A percentile compares a stretch with the other conserved stretches of the same genome.
phyloP scores from a whole-genome alignment of 306 rosid species.

The Abrus pulchellus region DNA sequence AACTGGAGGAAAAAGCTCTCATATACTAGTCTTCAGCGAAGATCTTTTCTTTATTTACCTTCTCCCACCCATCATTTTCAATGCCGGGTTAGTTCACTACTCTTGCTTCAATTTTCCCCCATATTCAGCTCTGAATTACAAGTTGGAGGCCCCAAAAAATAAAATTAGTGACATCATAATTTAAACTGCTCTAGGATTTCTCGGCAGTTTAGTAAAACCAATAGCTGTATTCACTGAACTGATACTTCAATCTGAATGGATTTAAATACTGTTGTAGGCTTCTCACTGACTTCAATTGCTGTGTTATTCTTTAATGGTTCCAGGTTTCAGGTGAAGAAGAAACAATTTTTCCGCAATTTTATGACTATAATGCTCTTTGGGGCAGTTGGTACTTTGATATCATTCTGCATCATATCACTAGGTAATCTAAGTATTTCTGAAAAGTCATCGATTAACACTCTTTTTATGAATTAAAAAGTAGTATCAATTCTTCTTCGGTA shows the following conservation, averaged over 20 bases:
- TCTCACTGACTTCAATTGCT: conserved; percentile 15
- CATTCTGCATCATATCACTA: conserved; percentile 85
- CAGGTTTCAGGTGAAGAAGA: conserved; percentile 99
- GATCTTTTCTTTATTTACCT: conserved; percentile 97
- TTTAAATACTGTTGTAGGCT: not conserved
- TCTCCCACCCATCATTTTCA: conserved; percentile 98
- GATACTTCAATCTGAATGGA: not conserved
- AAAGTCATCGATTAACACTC: not conserved
- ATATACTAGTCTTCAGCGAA: conserved; percentile 78
- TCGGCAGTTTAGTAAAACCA: not conserved
- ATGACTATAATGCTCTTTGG: conserved; percentile 93
- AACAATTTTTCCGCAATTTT: conserved; percentile 92
- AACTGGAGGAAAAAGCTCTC: conserved; percentile 92
- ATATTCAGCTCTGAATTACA: not conserved
- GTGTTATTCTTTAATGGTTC: conserved; percentile 37
- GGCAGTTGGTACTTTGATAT: conserved; percentile 91
- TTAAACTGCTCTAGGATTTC: not conserved
- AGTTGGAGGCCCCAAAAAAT: too few species aligned
- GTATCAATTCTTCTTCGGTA: not conserved
- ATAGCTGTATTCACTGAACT: not conserved
- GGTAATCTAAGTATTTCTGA: conserved; percentile 55
- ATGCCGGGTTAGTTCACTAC: conserved; percentile 77
- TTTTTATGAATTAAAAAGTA: not conserved
- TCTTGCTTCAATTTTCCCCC: not conserved
- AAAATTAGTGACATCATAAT: not conserved